Evolutionary conservation across 1,284 basidiomycete genomes (phyloP).

Genomic region (Naganishia sp.): DNA sequence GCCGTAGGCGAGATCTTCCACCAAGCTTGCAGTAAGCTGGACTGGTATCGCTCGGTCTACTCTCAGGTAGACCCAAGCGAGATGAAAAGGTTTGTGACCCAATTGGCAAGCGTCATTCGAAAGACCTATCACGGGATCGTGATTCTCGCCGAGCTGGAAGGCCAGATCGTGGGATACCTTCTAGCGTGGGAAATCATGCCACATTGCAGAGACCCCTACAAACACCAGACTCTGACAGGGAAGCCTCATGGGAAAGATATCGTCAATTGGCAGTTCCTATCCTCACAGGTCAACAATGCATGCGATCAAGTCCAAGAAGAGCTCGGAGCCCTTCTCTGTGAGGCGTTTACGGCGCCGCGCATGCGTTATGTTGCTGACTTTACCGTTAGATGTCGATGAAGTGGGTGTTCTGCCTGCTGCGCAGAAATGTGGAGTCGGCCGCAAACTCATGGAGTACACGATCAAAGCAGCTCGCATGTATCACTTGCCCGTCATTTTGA

Average conservation of each 20-base stretch:
- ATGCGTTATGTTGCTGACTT: neutral
- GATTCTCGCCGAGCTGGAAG: slow-evolving; percentile 10
- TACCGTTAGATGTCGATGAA: slow-evolving; percentile 4
- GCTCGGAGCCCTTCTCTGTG: slow-evolving; percentile 10
- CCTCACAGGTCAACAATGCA: neutral
- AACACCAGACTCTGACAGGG: slow-evolving; percentile 1
- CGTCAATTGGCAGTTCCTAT: slow-evolving; percentile 7
- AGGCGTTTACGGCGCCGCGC: neutral
- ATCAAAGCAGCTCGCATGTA: neutral
- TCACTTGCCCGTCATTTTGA: slow-evolving; percentile 9
- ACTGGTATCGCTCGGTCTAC: slow-evolving; percentile 1
- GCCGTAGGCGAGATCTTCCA: slow-evolving; percentile 11
- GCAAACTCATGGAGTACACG: slow-evolving; percentile 15
- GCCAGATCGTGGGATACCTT: slow-evolving; percentile 16
- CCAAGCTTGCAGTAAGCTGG: neutral
- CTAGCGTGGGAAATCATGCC: neutral
- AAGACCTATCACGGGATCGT: slow-evolving; percentile 17
- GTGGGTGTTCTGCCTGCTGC: neutral
- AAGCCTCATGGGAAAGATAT: neutral
- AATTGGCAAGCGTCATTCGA: slow-evolving; percentile 1
- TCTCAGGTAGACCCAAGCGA: neutral
- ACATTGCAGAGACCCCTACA: slow-evolving; percentile 2
- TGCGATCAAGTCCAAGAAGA: neutral
- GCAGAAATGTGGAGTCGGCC: slow-evolving; percentile 14
- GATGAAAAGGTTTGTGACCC: neutral